phyloP scores from a whole-genome alignment of 345 rosid species.

The Eucalyptus marginata region DNA sequence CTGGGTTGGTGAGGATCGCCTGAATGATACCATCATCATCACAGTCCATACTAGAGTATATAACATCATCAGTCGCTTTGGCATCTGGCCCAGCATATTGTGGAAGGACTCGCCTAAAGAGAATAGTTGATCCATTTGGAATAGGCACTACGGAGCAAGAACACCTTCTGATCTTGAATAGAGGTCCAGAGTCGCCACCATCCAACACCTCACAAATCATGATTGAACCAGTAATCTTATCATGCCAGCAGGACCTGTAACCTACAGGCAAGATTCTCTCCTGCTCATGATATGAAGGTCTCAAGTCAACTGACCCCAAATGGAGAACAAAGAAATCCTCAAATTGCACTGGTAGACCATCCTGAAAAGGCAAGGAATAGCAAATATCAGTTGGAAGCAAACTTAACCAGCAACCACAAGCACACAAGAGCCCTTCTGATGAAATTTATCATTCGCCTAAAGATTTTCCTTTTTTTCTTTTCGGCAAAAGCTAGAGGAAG shows the following conservation, averaged over 20 bases:
- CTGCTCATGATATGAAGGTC: slow-evolving; percentile 69
- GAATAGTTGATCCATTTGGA: slow-evolving; percentile 58
- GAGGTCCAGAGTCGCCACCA: slow-evolving; percentile 82
- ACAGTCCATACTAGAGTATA: slow-evolving; percentile 13
- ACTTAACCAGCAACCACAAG: not conserved
- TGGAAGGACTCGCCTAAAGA: slow-evolving; percentile 19
- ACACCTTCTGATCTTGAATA: slow-evolving; percentile 74
- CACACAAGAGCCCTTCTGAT: not conserved
- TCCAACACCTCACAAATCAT: slow-evolving; percentile 74
- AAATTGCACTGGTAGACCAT: slow-evolving; percentile 73
- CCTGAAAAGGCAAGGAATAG: slow-evolving; percentile 40
- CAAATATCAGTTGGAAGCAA: not conserved
- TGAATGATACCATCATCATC: slow-evolving; percentile 36
- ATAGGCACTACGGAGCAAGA: slow-evolving; percentile 51
- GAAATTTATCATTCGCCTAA: not conserved
- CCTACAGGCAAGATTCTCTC: slow-evolving; percentile 71
- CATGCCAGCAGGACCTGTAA: slow-evolving; percentile 95
- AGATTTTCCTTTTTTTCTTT: not conserved
- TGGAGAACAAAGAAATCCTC: slow-evolving; percentile 87
- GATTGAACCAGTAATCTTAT: slow-evolving; percentile 85
- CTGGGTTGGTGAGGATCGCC: slow-evolving; percentile 56
- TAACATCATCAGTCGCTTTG: slow-evolving; percentile 10
- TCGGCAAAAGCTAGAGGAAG: not conserved
- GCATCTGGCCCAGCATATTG: slow-evolving; percentile 14
- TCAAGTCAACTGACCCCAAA: slow-evolving; percentile 64